phyloP scores from a whole-genome alignment of 2,329 filamentous ascomycete genomes.

The Ascochyta lentis region DNA sequence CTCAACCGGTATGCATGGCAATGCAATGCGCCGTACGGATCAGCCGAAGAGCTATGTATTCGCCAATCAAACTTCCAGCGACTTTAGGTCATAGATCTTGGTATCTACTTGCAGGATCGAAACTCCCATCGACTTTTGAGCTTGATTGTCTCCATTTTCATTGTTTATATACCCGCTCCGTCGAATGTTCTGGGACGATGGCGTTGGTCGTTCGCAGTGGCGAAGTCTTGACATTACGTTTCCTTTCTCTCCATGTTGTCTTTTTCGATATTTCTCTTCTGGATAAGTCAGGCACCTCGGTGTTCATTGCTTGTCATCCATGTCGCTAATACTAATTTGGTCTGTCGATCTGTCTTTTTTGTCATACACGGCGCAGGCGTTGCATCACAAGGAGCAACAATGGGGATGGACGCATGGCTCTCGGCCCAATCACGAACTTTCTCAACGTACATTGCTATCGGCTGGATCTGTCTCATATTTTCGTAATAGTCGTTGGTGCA shows the following conservation, averaged over 20 bases:
- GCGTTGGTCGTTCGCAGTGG: background rate
- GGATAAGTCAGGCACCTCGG: background rate
- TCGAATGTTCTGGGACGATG: background rate
- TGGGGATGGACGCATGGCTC: conserved; percentile 8
- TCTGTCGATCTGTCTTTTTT: conserved; percentile 1
- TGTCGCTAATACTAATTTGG: conserved; percentile 15
- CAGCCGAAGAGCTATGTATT: conserved; percentile 57
- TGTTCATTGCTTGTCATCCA: background rate
- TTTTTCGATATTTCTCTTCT: conserved; percentile 1
- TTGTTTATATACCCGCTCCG: background rate
- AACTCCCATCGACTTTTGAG: background rate
- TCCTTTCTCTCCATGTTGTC: background rate
- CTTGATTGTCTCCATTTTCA: background rate
- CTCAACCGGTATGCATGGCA: conserved; percentile 38
- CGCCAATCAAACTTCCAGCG: conserved; percentile 54
- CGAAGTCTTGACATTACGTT: background rate
- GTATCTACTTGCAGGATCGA: background rate
- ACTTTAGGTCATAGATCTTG: conserved; percentile 40
- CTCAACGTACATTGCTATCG: conserved; percentile 17
- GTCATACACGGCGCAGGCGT: conserved; percentile 11
- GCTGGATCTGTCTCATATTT: conserved; percentile 16
- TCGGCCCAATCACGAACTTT: conserved; percentile 15
- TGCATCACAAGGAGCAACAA: conserved; percentile 14
- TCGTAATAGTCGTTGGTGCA: conserved; percentile 15
- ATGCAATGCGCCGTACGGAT: conserved; percentile 36